Evolutionary conservation across 306 rosid genomes (phyloP), one percentile per base, ranked within the genome.

Genomic region (Begonia loranthoides): DNA sequence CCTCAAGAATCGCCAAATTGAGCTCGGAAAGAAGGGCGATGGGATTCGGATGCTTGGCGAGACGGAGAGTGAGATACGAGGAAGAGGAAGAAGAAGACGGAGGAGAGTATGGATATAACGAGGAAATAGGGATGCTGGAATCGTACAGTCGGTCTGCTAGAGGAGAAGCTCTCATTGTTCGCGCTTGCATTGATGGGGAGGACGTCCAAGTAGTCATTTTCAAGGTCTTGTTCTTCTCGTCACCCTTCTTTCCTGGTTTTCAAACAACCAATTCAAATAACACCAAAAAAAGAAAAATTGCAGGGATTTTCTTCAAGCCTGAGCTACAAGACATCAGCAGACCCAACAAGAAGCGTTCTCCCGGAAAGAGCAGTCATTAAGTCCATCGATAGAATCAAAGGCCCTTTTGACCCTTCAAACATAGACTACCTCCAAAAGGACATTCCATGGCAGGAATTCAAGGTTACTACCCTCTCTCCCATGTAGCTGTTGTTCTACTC

Each of bases 251-350:
- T 13, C 22, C 16, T 12, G 1, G 11, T 4, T n/a, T 47, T 15
- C 8, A 16, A 21, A 15, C 6, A 15, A 11, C 36, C 15, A 13
- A n/a, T 15, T 14, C 0, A 6, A 15, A 14, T 36, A 33, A 15
- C 11, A 6, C 47, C 15, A 16, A 4, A 57, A 10, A 11, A 11
- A 15, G 15, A 16, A 48, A 54, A 4, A 41, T 69, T 67, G 46
- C 82, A 88, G 97, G 97, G 97, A 13, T 75, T 88, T 62, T 84
- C 93, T 38, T 88, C 95, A 15, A 55, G 80, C 71, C 75, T 84
- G 79, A 88, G 80, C 70, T 69, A 73, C 41, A 36, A 67, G 38
- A 88, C 97, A 49, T 73, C 93, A 50, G 51, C 93, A 13, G 93
- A 81, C 57, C 86, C 93, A 75, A 74, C 95, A 41, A 81, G 55